These are phyloP conservation scores for Gamarada debralockiae DNA, from an alignment of 495 filamentous ascomycete genomes.

Conservation along the genomic window DNA sequence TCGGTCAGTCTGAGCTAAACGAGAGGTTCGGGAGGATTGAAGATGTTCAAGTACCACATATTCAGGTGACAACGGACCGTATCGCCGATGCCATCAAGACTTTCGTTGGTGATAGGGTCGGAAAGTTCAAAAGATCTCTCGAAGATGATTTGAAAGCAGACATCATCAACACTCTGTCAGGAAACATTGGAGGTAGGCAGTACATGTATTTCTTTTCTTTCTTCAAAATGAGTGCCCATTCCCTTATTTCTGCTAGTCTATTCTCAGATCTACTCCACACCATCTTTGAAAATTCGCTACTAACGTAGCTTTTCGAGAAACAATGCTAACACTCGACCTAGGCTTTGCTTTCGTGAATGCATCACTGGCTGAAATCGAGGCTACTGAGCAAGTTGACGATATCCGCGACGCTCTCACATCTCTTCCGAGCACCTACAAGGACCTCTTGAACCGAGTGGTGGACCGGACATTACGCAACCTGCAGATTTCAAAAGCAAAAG, in stretches of 20 bases:
- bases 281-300: too few relatives aligned
- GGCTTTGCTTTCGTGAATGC: background rate
- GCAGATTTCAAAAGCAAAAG: background rate
- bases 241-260: too few relatives aligned
- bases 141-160: background rate
- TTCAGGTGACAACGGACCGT: background rate
- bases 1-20: conserved; percentile 1
- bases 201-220: background rate
- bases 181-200: background rate
- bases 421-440: background rate
- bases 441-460: background rate
- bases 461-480: background rate
- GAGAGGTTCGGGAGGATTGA: background rate
- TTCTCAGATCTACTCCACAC: too few relatives aligned
- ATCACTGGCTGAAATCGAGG: background rate
- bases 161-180: background rate
- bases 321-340: background rate
- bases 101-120: background rate
- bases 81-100: background rate
- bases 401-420: background rate
- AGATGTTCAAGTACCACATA: background rate
- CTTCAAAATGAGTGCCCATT: too few relatives aligned
- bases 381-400: background rate
- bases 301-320: too few relatives aligned
- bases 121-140: background rate